Conservation (phyloP, 257 asterid species). For the Paulownia fortunei region DNA sequence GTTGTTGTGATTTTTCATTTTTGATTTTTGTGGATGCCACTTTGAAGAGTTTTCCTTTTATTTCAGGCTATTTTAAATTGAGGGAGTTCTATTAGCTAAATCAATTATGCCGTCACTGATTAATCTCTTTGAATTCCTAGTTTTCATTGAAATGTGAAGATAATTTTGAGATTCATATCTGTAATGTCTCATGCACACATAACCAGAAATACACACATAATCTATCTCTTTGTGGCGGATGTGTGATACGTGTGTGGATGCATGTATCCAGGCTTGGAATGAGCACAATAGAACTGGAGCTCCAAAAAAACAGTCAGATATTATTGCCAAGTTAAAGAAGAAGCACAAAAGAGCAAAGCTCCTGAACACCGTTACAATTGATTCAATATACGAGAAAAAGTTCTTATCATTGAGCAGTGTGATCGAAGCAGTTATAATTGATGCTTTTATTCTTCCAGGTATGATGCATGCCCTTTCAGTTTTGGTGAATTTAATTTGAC, state of each 20-base stretch:
- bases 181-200: not conserved
- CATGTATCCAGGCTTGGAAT: constrained; percentile 75
- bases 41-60: not conserved
- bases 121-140: not conserved
- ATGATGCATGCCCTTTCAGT: constrained; percentile 22
- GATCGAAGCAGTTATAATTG: constrained; percentile 86
- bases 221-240: constrained; percentile 1
- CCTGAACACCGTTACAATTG: constrained; percentile 70
- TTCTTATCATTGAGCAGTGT: constrained; percentile 78
- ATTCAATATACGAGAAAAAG: constrained; percentile 83
- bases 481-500: constrained; percentile 1
- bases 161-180: not conserved
- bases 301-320: constrained; percentile 74
- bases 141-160: not conserved
- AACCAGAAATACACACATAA: not conserved
- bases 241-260: constrained; percentile 27
- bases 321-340: constrained; percentile 62
- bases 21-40: not conserved
- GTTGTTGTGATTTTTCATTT: not conserved
- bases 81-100: not conserved
- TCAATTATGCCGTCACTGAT: not conserved
- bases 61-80: not conserved
- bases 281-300: constrained; percentile 82
- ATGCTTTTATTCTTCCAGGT: constrained; percentile 87
- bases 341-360: constrained; percentile 77